Percentiles rank a stretch among this genome's conserved stretches.
Evolutionary conservation across 345 rosid genomes (phyloP).

Genomic region (Stellera chamaejasme): DNA sequence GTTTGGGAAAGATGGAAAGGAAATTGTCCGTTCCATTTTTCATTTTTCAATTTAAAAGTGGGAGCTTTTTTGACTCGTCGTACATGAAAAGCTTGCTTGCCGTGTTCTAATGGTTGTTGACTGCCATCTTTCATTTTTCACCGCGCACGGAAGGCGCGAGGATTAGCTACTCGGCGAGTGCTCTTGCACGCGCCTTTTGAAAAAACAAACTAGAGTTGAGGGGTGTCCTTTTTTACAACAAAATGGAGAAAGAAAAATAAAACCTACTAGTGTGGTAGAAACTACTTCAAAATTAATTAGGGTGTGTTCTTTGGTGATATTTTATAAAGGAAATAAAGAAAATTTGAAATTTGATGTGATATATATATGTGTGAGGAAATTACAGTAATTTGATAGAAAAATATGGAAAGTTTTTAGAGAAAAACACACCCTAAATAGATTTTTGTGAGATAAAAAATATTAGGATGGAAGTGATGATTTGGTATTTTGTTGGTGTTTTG

Average conservation of each 20-base stretch:
- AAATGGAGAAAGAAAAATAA: not conserved
- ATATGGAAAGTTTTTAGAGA: no score
- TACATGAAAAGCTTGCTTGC: constrained; percentile 24
- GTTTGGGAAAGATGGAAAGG: not conserved
- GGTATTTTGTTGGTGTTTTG: no score
- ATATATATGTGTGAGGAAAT: no score
- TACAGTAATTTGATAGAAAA: no score
- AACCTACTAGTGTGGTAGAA: not conserved
- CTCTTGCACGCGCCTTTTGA: not conserved
- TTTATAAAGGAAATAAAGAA: no score
- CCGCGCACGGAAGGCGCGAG: not conserved
- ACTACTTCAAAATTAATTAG: no score
- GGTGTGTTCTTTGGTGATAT: no score
- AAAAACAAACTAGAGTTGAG: not conserved
- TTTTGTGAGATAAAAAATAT: no score
- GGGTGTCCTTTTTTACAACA: not conserved
- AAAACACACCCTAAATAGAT: no score
- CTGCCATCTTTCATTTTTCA: not conserved
- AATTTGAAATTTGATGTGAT: no score
- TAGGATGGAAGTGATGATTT: no score
- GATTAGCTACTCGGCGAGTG: constrained; percentile 1
- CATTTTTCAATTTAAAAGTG: not conserved
- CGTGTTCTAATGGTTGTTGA: constrained; percentile 23
- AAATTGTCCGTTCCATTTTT: not conserved
- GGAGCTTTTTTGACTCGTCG: not conserved